Percentiles rank a stretch among this genome's conserved stretches.
Evolutionary conservation across 306 rosid genomes (phyloP).

Genomic region (Argentina anserina): DNA sequence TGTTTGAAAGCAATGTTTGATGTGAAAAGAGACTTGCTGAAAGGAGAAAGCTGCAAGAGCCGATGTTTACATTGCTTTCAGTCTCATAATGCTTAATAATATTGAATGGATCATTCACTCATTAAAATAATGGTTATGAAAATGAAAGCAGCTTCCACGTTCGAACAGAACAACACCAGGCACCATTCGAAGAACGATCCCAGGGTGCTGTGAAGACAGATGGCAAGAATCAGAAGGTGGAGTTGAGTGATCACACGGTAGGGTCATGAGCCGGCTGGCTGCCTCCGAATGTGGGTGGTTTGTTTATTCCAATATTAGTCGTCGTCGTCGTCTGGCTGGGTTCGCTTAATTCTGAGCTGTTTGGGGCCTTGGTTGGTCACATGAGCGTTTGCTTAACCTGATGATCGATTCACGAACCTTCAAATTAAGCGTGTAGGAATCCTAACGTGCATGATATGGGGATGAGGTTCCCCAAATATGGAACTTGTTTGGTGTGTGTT

Average conservation of each 20-base stretch:
- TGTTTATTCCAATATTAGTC: not conserved
- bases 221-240: constrained; percentile 16
- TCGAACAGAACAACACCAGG: constrained; percentile 5
- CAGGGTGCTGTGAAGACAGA: not conserved
- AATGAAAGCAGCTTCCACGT: constrained; percentile 22
- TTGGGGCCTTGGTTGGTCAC: not conserved
- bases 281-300: not conserved
- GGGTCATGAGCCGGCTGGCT: not conserved
- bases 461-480: not conserved
- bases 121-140: not conserved
- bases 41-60: not conserved
- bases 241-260: not conserved
- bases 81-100: not conserved
- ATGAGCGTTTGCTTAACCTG: not conserved
- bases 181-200: not conserved
- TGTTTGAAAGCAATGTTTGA: constrained; percentile 15
- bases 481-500: not conserved
- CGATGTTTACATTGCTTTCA: not conserved
- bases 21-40: not conserved
- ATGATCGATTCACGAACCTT: constrained; percentile 4
- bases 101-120: not conserved
- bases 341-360: constrained; percentile 11
- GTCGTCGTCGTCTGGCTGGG: not conserved
- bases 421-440: not conserved
- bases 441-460: not conserved